Evolutionary conservation across 1,284 basidiomycete genomes (phyloP), one percentile per base, ranked within the genome.

Genomic region (Ustilago vetiveriae): DNA sequence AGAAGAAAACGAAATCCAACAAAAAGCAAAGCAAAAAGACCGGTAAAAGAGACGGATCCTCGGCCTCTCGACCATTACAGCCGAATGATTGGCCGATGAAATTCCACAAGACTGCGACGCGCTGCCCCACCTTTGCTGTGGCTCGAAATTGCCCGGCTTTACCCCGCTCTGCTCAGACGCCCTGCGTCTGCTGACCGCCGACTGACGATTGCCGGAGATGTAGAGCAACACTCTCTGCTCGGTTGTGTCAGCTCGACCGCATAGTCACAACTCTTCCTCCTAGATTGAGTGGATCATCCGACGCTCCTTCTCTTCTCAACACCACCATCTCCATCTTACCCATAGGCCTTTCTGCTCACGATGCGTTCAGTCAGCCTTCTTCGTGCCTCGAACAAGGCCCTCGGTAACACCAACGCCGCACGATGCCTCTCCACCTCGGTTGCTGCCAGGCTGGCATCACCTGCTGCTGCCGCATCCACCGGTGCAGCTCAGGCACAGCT

Each of bases 351-450:
- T 48, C 23, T 23, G 38, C 19, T 36, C 43, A 64, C 2, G 14
- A 65, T 65, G 62, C 54, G 46, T 16, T 53, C 62, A 19, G 39
- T 39, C 33, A 58, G 24, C 33, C 41, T 58, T 27, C 45, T 65
- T 29, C 62, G 55, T 27, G 62, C 55, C 51, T 58, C 49, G 22
- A 44, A 50, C 43, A 59, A 49, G 36, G 60, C 60, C 27, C n/a
- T 56, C 48, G 37, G 30, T 45, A 23, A 24, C 23, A 19, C 39
- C 32, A 33, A 27, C 48, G 38, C 44, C 5, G 44, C 51, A 33
- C 56, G 69, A 37, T 52, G 54, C 54, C 48, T 72, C 11, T 58
- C 63, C 44, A 67, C 69, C 23, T 67, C 63, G 32, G 47, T 45
- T 14, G 17, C 55, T 10, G 16, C 27, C 37, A 52, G 58, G 38